Percentiles rank a stretch among this genome's conserved stretches.
Conservation (phyloP, 2,329 filamentous ascomycete species). For the Exophiala aquamarina region DNA sequence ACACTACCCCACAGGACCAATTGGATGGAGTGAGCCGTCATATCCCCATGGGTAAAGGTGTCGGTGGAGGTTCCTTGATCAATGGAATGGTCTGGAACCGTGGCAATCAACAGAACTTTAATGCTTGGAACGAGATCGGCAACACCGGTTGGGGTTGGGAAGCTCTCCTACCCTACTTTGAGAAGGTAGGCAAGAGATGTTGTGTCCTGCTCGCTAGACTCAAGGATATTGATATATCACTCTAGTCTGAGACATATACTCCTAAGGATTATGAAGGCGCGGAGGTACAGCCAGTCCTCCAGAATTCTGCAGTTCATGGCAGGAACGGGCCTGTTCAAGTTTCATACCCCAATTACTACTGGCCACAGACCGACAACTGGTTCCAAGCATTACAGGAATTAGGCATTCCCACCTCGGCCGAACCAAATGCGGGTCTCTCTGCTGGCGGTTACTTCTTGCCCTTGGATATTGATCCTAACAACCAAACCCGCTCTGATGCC, state of each 20-base stretch:
- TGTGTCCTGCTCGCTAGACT: neutral
- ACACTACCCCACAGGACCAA: slow-evolving; percentile 29
- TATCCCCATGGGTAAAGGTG: slow-evolving; percentile 32
- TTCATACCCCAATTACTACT: slow-evolving; percentile 46
- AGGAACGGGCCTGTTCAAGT: slow-evolving; percentile 50
- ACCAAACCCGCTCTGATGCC: slow-evolving; percentile 42
- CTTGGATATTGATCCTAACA: slow-evolving; percentile 35
- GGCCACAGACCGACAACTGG: slow-evolving; percentile 36
- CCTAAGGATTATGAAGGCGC: slow-evolving; percentile 36
- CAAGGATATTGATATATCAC: neutral
- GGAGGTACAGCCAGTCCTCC: slow-evolving; percentile 38
- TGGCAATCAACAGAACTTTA: slow-evolving; percentile 40
- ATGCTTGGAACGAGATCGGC: slow-evolving; percentile 47
- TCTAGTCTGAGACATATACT: slow-evolving; percentile 42
- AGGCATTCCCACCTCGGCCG: slow-evolving; percentile 36
- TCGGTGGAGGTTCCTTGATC: slow-evolving; percentile 42
- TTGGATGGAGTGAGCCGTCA: slow-evolving; percentile 27
- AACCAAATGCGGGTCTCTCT: slow-evolving; percentile 39
- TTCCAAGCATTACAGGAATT: slow-evolving; percentile 40
- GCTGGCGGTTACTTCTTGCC: slow-evolving; percentile 41
- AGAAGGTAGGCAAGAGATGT: slow-evolving; percentile 38
- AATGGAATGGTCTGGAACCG: slow-evolving; percentile 43
- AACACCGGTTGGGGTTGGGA: slow-evolving; percentile 48
- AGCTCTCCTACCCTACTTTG: slow-evolving; percentile 50
- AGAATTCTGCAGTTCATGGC: slow-evolving; percentile 45